Conservation (phyloP, 257 asterid species). For the Coffea canephora region DNA sequence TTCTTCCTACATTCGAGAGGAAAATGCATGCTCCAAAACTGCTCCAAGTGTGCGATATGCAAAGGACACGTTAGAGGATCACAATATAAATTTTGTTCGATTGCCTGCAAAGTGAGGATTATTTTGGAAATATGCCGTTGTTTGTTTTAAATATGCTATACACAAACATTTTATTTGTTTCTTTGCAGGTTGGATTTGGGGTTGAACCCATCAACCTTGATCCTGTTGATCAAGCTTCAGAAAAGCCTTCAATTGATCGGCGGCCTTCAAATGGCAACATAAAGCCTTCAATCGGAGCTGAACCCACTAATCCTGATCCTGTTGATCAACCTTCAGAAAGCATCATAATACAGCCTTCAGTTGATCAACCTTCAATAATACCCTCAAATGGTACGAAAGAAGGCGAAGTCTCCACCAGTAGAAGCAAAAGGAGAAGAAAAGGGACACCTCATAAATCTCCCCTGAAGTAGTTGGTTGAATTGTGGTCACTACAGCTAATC, state of each 20-base stretch:
- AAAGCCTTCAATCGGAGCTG: too few species aligned
- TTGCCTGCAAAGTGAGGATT: constrained; percentile 7
- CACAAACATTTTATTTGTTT: not conserved
- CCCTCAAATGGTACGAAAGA: not conserved
- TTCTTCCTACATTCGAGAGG: constrained; percentile 3
- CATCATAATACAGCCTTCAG: too few species aligned
- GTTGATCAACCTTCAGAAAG: too few species aligned
- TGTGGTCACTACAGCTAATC: too few species aligned
- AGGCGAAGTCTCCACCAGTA: not conserved
- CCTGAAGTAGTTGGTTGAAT: not conserved
- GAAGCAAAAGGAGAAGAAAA: not conserved
- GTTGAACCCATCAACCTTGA: not conserved
- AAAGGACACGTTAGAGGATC: not conserved
- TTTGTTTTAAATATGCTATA: too few species aligned
- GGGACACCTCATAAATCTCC: constrained; percentile 6
- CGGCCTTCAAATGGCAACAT: too few species aligned
- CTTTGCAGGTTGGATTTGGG: constrained; percentile 1
- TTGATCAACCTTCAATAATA: not conserved
- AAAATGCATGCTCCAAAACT: not conserved
- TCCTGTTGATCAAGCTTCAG: not conserved
- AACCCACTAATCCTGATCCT: too few species aligned
- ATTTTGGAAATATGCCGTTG: too few species aligned
- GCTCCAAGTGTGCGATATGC: not conserved
- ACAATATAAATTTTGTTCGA: not conserved
- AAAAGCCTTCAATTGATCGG: too few species aligned